Evolutionary conservation across 2,329 filamentous ascomycete species (phyloP).

Genomic region (Cordyceps militaris): DNA sequence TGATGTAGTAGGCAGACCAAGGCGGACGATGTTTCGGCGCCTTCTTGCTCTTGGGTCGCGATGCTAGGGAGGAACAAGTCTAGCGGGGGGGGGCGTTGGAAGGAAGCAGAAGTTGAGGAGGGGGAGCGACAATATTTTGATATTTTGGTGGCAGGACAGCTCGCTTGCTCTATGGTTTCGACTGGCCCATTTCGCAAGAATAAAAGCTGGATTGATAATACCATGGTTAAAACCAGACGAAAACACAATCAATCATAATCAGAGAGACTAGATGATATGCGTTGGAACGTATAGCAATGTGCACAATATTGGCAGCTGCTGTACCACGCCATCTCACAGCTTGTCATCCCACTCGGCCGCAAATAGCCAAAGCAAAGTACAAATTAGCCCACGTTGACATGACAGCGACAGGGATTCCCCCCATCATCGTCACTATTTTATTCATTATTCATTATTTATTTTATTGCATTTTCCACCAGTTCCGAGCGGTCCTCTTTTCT

Average conservation of each 20-base stretch:
- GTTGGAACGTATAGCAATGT: too few species aligned
- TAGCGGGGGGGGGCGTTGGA: neutral
- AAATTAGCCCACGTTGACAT: neutral
- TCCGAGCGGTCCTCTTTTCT: neutral
- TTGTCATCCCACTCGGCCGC: neutral
- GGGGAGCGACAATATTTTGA: neutral
- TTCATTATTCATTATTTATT: too few species aligned
- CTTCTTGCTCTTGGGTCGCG: neutral
- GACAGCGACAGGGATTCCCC: neutral
- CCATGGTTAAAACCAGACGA: too few species aligned
- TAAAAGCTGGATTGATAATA: neutral
- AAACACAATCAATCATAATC: too few species aligned
- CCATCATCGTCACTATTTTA: too few species aligned
- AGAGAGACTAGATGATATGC: too few species aligned
- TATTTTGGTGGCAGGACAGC: slow-evolving; percentile 1
- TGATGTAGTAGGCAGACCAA: neutral
- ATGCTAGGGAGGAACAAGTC: neutral
- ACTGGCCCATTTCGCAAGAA: too few species aligned
- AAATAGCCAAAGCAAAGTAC: neutral
- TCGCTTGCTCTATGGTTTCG: too few species aligned
- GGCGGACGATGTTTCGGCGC: too few species aligned
- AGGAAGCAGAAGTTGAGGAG: too few species aligned
- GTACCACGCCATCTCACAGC: too few species aligned
- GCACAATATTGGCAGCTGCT: neutral
- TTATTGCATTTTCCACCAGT: too few species aligned